Base-by-base conservation (phyloP, 2,329 filamentous ascomycete genomes). In the Arthroderma sp. region DNA sequence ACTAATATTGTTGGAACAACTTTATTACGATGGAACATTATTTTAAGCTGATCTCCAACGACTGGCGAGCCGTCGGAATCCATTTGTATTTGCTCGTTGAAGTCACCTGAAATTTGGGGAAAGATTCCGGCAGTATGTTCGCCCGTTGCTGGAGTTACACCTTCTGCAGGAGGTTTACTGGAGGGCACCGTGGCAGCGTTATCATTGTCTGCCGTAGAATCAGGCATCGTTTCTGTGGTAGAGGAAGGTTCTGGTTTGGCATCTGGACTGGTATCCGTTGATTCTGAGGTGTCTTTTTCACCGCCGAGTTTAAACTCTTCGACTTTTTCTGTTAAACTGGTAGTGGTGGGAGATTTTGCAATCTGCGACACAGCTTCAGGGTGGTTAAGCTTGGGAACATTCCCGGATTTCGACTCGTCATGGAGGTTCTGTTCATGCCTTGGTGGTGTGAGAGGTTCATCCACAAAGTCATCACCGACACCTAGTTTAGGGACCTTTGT, bases 1-100 rank as follows among this genome's bases (percentile, higher is more conserved):
- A 94, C 87, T 61, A 98, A 67, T 56, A 98, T 96, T 2, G 87
- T 94, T 29, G 91, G 91, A 43, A 98, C 88, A 50, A 98, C 91
- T 52, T 80, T 78, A 63, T 96, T 80, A 62, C 95, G 83, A 27
- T 96, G 88, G 67, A 98, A 96, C 66, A 89, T 87, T 63, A 91
- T 88, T 68, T 98, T 98, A 48, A 98, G 70, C 56, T 82, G 84
- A 62, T 98, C 91, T 42, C 91, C 91, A 7, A 98, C 91, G 22
- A 98, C 87, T 2, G 87, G 84, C 30, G 75, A 72, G 5, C 78
- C 77, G 52, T 80, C 74, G 29, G 70, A 60, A 51, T 80, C 78
- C 10, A 72, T 66, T 50, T 80, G 77, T 46, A 77, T 73, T 27
- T 70, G 66, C 22, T 56, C 52, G 36, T 52, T 47, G 37, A 53